phyloP scores from a whole-genome alignment of 169 alveolate genomes.

The Eimeria tenella region DNA sequence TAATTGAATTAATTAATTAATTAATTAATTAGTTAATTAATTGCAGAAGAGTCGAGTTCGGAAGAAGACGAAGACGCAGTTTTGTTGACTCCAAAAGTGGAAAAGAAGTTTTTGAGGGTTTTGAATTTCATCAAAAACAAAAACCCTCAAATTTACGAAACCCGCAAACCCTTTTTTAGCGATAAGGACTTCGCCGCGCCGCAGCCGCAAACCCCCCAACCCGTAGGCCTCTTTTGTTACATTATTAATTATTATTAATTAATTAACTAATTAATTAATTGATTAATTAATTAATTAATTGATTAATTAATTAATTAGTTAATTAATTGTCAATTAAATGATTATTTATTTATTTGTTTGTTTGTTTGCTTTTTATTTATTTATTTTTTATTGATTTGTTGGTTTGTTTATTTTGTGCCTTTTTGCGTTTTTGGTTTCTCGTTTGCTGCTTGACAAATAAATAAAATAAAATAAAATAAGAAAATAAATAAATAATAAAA shows the following conservation, averaged over 20 bases:
- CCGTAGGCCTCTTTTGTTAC: not conserved
- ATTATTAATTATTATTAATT: no score
- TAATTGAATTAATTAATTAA: no score
- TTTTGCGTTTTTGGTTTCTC: not conserved
- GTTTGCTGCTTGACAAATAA: not conserved
- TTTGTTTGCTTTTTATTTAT: not conserved
- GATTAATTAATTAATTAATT: not conserved
- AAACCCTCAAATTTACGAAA: constrained; percentile 87
- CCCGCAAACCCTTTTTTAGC: constrained; percentile 81
- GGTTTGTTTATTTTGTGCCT: not conserved
- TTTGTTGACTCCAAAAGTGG: constrained; percentile 85
- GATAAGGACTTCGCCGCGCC: constrained; percentile 84
- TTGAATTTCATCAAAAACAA: constrained; percentile 83
- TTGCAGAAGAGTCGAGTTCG: constrained; percentile 17
- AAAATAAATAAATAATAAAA: no score
- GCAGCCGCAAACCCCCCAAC: not conserved
- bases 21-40: no score
- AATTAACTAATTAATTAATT: no score
- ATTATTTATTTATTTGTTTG: not conserved
- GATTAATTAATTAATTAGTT: not conserved
- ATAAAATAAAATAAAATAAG: not conserved
- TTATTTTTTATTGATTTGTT: not conserved
- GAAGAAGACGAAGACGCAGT: constrained; percentile 88
- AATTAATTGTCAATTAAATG: not conserved
- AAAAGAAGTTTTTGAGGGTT: constrained; percentile 86